Conservation (phyloP, 176 grass and related monocot species). For the Cenchrus fungigraminus region DNA sequence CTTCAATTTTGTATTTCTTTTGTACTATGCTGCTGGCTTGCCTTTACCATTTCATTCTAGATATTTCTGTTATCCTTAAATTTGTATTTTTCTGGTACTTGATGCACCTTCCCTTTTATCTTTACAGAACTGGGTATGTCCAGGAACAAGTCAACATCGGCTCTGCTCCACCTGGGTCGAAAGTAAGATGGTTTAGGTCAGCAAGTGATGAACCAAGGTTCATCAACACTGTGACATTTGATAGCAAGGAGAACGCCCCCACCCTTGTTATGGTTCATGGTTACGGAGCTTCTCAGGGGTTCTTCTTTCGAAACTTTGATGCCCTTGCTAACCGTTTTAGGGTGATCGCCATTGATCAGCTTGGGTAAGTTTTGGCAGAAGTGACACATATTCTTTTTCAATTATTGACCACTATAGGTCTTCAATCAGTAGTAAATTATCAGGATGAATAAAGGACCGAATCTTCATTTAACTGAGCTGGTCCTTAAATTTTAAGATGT, state of each 20-base stretch:
- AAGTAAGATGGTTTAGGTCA: slow-evolving; percentile 91
- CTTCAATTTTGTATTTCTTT: neutral
- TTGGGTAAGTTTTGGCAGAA: slow-evolving; percentile 69
- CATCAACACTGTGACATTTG: slow-evolving; percentile 98
- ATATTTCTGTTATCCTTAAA: neutral
- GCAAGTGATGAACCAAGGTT: slow-evolving; percentile 86
- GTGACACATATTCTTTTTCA: neutral
- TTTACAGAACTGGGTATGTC: slow-evolving; percentile 77
- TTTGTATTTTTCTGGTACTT: neutral
- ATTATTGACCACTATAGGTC: neutral
- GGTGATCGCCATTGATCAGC: slow-evolving; percentile 93
- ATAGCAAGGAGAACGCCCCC: slow-evolving; percentile 79
- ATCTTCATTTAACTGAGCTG: neutral
- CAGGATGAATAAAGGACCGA: neutral
- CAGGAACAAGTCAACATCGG: slow-evolving; percentile 93
- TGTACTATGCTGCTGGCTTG: neutral
- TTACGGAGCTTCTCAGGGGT: slow-evolving; percentile 92
- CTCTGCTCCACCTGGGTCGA: slow-evolving; percentile 89
- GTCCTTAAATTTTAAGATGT: neutral
- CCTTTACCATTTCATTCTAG: slow-evolving; percentile 9
- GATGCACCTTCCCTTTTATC: neutral
- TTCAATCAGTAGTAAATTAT: neutral
- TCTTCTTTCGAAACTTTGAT: slow-evolving; percentile 98
- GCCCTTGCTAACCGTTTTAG: slow-evolving; percentile 82
- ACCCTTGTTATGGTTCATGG: slow-evolving; percentile 99